phyloP scores from a whole-genome alignment of 768 basidiomycete species.

The Tulasnella sp. region DNA sequence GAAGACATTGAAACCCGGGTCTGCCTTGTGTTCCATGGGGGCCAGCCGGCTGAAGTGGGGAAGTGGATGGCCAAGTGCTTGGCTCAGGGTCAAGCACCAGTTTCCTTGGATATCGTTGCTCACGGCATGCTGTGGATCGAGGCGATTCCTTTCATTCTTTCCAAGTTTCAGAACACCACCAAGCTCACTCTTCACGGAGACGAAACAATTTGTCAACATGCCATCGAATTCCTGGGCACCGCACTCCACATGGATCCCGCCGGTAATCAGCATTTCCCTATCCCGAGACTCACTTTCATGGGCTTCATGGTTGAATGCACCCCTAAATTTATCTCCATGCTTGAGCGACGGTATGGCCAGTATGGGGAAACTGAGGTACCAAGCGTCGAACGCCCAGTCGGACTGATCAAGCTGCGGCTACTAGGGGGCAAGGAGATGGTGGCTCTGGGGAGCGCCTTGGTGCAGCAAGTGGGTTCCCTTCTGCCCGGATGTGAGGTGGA shows the following conservation, averaged over 20 bases:
- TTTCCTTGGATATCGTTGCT: not conserved
- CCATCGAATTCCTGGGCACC: not conserved
- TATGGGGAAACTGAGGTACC: too few species aligned
- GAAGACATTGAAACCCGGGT: not conserved
- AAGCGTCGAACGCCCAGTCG: too few species aligned
- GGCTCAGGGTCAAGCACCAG: not conserved
- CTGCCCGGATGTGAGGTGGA: not conserved
- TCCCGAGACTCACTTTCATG: not conserved
- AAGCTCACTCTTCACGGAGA: not conserved
- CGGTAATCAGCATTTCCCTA: not conserved
- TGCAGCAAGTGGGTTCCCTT: not conserved
- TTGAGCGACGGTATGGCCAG: not conserved
- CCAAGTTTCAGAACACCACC: not conserved
- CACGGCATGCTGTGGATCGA: not conserved
- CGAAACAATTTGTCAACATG: not conserved
- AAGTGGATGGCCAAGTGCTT: not conserved
- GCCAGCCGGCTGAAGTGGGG: not conserved
- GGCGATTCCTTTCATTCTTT: not conserved
- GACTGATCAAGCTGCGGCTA: not conserved
- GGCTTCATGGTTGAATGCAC: not conserved
- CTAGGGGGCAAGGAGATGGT: not conserved
- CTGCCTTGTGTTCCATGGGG: not conserved
- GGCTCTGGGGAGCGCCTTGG: too few species aligned
- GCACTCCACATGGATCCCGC: not conserved
- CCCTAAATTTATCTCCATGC: not conserved